Evolutionary conservation across 2,329 filamentous ascomycete species (phyloP).

Genomic region (Aspergillus bombycis): DNA sequence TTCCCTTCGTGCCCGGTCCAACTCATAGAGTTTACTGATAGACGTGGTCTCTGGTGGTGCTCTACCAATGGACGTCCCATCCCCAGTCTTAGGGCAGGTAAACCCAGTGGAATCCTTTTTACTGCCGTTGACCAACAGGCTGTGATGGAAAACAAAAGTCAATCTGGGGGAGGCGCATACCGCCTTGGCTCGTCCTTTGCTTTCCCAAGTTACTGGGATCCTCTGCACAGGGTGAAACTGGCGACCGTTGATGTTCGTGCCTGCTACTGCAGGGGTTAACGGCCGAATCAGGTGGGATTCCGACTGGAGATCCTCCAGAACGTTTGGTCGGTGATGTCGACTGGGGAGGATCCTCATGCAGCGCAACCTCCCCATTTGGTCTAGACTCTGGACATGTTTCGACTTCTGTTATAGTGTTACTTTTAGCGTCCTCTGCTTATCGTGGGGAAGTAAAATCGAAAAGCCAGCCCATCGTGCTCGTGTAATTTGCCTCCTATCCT

Average conservation of each 20-base stretch:
- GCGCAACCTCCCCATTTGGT: neutral
- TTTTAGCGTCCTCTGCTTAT: neutral
- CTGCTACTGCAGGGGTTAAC: neutral
- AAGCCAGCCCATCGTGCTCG: neutral
- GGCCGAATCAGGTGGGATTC: neutral
- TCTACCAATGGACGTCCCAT: neutral
- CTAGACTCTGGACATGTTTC: neutral
- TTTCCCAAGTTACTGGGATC: neutral
- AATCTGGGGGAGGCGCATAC: neutral
- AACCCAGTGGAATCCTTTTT: neutral
- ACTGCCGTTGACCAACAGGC: neutral
- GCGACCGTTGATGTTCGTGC: neutral
- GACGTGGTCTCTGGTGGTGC: neutral
- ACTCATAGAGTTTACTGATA: neutral
- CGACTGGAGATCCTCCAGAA: neutral
- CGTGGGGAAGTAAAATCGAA: neutral
- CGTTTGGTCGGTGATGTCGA: neutral
- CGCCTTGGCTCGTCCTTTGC: neutral
- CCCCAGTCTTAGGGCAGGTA: neutral
- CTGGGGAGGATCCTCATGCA: neutral
- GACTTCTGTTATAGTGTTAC: neutral
- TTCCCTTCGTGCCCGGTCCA: neutral
- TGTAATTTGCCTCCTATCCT: neutral
- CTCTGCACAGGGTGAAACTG: neutral
- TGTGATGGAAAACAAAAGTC: neutral